Percentiles rank a stretch among this genome's conserved stretches.
Conservation (phyloP, 2,329 filamentous ascomycete genomes). For the Sclerotinia glacialis region DNA sequence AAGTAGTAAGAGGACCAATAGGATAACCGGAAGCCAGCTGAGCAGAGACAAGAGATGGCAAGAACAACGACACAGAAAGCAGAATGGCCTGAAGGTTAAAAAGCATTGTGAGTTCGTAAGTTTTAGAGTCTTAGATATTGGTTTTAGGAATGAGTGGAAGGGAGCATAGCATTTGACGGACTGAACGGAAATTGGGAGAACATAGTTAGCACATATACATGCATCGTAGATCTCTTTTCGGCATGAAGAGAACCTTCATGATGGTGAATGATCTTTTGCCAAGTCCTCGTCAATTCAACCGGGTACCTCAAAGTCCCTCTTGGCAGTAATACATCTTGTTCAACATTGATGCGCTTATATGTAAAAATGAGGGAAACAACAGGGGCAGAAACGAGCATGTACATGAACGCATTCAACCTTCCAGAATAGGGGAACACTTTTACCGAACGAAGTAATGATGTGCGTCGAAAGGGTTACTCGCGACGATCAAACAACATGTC, state of each 20-base stretch:
- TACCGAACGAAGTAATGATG: conserved; percentile 10
- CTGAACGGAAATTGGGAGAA: not conserved
- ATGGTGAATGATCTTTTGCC: not conserved
- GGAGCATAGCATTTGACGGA: not conserved
- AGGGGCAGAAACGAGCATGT: not conserved
- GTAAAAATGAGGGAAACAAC: not conserved
- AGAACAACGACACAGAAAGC: not conserved
- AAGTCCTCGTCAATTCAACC: not conserved
- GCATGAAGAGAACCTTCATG: not conserved
- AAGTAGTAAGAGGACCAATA: conserved; percentile 30
- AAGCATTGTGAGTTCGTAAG: not conserved
- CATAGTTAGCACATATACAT: not conserved
- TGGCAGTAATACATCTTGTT: not conserved
- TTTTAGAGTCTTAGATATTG: not conserved
- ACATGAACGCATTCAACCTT: not conserved
- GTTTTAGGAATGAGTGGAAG: not conserved
- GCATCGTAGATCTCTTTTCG: not conserved
- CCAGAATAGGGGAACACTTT: not conserved
- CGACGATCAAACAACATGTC: not conserved
- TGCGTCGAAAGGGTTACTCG: not conserved
- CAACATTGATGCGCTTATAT: conserved; percentile 14
- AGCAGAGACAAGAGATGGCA: conserved; percentile 18
- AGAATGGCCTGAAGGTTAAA: not conserved
- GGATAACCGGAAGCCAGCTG: conserved; percentile 21
- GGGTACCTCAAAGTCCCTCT: not conserved